phyloP scores from a whole-genome alignment of 768 basidiomycete genomes.

The Kwoniella botswanensis region DNA sequence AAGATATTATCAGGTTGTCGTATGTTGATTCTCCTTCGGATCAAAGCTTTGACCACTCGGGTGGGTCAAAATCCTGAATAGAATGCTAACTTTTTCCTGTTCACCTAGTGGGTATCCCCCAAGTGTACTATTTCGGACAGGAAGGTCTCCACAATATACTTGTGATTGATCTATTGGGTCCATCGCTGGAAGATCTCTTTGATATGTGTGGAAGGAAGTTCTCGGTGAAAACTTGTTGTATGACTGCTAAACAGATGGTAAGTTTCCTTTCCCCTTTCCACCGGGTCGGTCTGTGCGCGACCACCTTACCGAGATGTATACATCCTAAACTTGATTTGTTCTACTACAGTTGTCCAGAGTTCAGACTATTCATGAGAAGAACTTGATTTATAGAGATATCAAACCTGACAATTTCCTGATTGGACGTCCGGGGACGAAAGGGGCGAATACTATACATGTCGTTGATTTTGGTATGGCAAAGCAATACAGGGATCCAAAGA shows the following conservation, averaged over 20 bases:
- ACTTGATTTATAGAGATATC: constrained; percentile 98
- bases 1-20: constrained; percentile 90
- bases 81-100: constrained; percentile 13
- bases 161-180: constrained; percentile 96
- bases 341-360: constrained; percentile 79
- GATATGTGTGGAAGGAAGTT: constrained; percentile 99
- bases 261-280: constrained; percentile 47
- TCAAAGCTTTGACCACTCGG: constrained; percentile 9
- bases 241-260: constrained; percentile 99
- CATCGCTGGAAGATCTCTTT: constrained; percentile 95
- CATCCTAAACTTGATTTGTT: not conserved
- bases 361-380: constrained; percentile 98
- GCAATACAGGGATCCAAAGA: constrained; percentile 98
- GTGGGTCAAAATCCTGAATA: not conserved
- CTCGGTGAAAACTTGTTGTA: constrained; percentile 95
- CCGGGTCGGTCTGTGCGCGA: not conserved
- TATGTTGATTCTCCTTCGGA: constrained; percentile 62
- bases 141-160: constrained; percentile 98
- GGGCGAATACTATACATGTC: constrained; percentile 71
- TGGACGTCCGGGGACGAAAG: constrained; percentile 90
- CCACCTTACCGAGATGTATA: not conserved
- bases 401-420: constrained; percentile 99
- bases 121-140: constrained; percentile 99
- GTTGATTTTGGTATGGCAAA: constrained; percentile 99
- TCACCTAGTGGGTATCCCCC: constrained; percentile 84